Conservation (phyloP, 2,329 filamentous ascomycete genomes). For the Arthroderma sp. region DNA sequence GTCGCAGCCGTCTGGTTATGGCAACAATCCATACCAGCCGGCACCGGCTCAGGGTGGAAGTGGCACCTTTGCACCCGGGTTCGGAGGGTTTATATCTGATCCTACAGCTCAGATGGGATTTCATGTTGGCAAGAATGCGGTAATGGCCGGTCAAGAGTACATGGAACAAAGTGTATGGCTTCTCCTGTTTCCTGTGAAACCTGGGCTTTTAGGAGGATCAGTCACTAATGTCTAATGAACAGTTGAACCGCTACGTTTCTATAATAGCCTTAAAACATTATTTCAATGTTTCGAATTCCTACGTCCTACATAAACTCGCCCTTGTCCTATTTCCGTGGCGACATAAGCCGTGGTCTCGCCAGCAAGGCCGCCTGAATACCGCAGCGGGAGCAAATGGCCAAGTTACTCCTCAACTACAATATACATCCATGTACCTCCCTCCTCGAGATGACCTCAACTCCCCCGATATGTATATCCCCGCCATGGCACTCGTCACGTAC, state of each 20-base stretch:
- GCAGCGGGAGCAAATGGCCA: constrained; percentile 42
- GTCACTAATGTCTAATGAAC: neutral
- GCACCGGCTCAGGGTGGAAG: constrained; percentile 28
- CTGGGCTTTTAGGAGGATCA: too few relatives aligned
- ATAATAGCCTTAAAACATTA: constrained; percentile 93
- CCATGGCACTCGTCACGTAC: constrained; percentile 96
- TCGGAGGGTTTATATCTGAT: constrained; percentile 91
- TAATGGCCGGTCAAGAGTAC: constrained; percentile 85
- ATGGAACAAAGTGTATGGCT: constrained; percentile 77
- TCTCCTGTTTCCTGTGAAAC: neutral
- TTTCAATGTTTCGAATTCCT: constrained; percentile 97
- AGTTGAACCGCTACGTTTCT: constrained; percentile 76
- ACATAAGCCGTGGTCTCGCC: constrained; percentile 92
- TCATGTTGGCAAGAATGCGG: constrained; percentile 82
- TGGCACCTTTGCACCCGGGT: constrained; percentile 42
- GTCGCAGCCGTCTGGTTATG: constrained; percentile 41
- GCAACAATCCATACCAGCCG: constrained; percentile 38
- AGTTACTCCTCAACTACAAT: constrained; percentile 42
- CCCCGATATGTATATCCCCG: constrained; percentile 98
- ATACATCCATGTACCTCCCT: constrained; percentile 56
- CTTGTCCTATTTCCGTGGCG: constrained; percentile 95
- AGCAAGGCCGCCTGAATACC: constrained; percentile 48
- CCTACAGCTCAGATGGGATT: constrained; percentile 89
- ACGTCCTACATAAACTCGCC: constrained; percentile 84
- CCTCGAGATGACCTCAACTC: constrained; percentile 94